Conservation (phyloP, 805 yeast genomes). For the Jamesozyma lodderae region DNA sequence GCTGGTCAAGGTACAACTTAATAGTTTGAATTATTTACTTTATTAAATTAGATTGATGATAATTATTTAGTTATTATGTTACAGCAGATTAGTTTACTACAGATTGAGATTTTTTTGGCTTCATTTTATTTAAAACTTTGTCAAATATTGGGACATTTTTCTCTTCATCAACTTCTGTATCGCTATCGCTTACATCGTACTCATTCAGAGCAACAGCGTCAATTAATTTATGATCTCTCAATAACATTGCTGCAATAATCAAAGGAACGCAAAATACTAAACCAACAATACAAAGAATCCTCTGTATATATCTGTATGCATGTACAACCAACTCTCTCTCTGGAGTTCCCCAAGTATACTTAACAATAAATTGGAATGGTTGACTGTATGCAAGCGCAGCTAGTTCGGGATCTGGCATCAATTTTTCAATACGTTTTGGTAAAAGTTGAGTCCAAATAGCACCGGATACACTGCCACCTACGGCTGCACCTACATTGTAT, state of each 20-base stretch:
- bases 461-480: constrained; percentile 58
- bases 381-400: constrained; percentile 38
- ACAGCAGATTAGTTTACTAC: too few relatives aligned
- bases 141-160: too few relatives aligned
- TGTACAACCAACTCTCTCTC: constrained; percentile 44
- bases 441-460: constrained; percentile 60
- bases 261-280: constrained; percentile 46
- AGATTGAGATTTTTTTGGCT: too few relatives aligned
- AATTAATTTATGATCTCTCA: constrained; percentile 44
- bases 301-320: constrained; percentile 50
- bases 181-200: not conserved
- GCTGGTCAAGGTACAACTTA: too few relatives aligned
- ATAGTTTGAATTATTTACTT: too few relatives aligned
- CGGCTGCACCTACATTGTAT: constrained; percentile 54
- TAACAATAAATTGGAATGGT: constrained; percentile 41
- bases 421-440: constrained; percentile 35
- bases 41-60: too few relatives aligned
- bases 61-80: too few relatives aligned
- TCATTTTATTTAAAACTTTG: too few relatives aligned
- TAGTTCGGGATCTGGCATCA: constrained; percentile 28
- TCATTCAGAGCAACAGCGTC: constrained; percentile 12
- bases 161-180: too few relatives aligned
- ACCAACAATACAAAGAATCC: constrained; percentile 46
- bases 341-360: constrained; percentile 50
- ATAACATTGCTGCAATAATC: constrained; percentile 37